phyloP scores from a whole-genome alignment of 1,139 yeast genomes.

The Hemisphaericaspora xylofermentans region DNA sequence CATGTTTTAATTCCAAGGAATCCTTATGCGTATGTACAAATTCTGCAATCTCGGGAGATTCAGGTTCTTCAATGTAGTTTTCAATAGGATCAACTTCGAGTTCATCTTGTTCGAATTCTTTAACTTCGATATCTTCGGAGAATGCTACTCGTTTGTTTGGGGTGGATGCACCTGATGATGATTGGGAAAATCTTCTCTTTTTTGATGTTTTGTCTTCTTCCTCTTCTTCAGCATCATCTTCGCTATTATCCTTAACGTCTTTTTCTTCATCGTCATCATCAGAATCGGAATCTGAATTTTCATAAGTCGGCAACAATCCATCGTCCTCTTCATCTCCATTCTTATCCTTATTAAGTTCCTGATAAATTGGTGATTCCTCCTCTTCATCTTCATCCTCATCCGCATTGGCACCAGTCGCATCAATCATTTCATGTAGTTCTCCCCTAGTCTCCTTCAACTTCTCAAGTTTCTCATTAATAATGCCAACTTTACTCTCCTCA shows the following conservation, averaged over 20 bases:
- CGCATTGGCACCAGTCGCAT: constrained; percentile 24
- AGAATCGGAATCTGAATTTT: no score
- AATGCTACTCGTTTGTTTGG: constrained; percentile 45
- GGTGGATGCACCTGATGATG: constrained; percentile 29
- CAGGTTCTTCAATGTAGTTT: constrained; percentile 22
- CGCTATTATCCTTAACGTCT: constrained; percentile 11
- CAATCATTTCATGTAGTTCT: constrained; percentile 47
- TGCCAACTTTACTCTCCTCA: constrained; percentile 42
- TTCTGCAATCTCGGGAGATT: constrained; percentile 19
- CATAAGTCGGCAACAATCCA: constrained; percentile 27
- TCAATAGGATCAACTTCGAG: constrained; percentile 22
- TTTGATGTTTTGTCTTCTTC: constrained; percentile 9
- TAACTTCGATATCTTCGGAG: constrained; percentile 45
- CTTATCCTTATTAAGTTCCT: constrained; percentile 3
- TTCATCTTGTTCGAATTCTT: constrained; percentile 43
- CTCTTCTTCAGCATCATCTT: constrained; percentile 8
- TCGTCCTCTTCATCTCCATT: constrained; percentile 25
- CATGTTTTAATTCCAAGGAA: constrained; percentile 31
- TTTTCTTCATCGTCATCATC: constrained; percentile 25
- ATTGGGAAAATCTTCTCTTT: constrained; percentile 21
- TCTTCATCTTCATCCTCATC: constrained; percentile 19
- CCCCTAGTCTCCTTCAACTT: constrained; percentile 40
- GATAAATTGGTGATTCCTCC: constrained; percentile 13
- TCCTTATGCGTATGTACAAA: constrained; percentile 31
- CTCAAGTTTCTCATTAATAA: constrained; percentile 40